Evolutionary conservation across 2,329 filamentous ascomycete species (phyloP), one percentile per base, ranked within the genome.

Genomic region (Emmonsiellopsis sp.): DNA sequence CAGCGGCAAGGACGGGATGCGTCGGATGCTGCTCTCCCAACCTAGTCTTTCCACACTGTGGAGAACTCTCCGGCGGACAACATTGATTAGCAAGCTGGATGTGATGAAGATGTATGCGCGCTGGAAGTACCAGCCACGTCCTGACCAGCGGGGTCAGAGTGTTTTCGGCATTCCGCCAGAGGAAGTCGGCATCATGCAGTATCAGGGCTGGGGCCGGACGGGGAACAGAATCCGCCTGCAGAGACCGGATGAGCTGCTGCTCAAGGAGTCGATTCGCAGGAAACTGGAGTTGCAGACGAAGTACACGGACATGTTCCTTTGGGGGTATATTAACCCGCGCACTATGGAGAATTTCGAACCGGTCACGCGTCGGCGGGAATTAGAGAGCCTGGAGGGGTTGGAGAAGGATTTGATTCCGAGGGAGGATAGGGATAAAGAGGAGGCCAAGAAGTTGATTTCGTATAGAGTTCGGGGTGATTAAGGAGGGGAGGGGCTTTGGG

Each of bases 21-120:
- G 80, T 40, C 73, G 80, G 34, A 68, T 86, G 31, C 72, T 88
- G 54, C 67, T 88, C 42, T 81, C 79, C 11, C 82, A 86, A 61
- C 74, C 73, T 26, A 73, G 68, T 66, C 67, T 86, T 15, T 76
- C 72, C 6, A 68, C 74, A n/a, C 71, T 88, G 4, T 84, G 78
- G 73, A 70, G 79, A 44, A 70, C 85, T 2, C 71, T 93, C 32
- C 76, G 79, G 47, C 73, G 80, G 41, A 77, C 78, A 56, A 71
- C 69, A n/a, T 79, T 79, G 63, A 71, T 72, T 11, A 73, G 67
- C 4, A 58, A 73, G 1, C 50, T 72, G 2, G 82, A 87, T 44
- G 62, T 83, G 2, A 51, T 85, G n/a, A 68, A 75, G 50, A 74
- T 82, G 57, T 81, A 78, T 62, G 67, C 85, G 5, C 73, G 78